Percentiles rank a stretch among this genome's conserved stretches.
Evolutionary conservation across 768 basidiomycete species (phyloP).

Genomic region (Termitomyces sp.): DNA sequence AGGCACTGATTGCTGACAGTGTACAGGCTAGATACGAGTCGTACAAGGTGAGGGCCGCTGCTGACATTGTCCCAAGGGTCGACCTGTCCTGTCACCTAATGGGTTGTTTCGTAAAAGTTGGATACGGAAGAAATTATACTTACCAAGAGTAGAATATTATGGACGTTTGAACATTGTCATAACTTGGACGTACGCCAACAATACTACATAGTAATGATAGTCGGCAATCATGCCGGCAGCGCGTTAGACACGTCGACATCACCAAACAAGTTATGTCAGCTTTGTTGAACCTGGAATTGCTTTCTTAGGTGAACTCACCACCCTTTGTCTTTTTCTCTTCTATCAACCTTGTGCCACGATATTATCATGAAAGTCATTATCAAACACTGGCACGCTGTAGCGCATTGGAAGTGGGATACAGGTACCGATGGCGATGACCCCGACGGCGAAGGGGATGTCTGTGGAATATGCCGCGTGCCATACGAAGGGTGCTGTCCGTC

Average conservation of each 20-base stretch:
- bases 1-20: too few species aligned
- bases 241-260: conserved; percentile 15
- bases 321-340: background rate
- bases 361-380: conserved; percentile 76
- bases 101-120: too few species aligned
- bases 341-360: background rate
- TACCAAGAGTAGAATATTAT: too few species aligned
- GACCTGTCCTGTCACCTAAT: too few species aligned
- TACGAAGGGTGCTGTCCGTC: conserved; percentile 95
- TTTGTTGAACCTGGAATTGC: background rate
- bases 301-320: background rate
- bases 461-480: conserved; percentile 88
- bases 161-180: too few species aligned
- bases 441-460: conserved; percentile 55
- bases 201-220: too few species aligned
- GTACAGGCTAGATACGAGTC: too few species aligned
- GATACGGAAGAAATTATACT: too few species aligned
- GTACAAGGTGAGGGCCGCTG: too few species aligned
- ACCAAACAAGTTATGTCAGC: conserved; percentile 16
- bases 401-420: conserved; percentile 85
- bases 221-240: conserved; percentile 5
- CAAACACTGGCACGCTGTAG: conserved; percentile 86
- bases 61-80: too few species aligned
- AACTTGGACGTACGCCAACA: too few species aligned
- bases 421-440: conserved; percentile 35